phyloP scores from a whole-genome alignment of 2,329 filamentous ascomycete genomes.

The Aspergillus calidoustus region DNA sequence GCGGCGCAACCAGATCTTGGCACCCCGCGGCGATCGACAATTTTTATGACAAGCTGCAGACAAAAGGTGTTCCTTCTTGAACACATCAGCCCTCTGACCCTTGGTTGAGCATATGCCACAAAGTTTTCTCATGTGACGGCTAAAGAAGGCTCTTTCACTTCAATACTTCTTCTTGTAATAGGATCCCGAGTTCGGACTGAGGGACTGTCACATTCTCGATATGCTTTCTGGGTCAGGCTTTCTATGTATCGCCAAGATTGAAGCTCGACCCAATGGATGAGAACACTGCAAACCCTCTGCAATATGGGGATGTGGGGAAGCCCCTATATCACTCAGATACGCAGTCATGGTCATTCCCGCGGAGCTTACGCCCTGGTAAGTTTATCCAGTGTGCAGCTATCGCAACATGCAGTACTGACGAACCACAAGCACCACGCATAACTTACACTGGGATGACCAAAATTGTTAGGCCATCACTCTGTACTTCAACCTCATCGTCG shows the following conservation, averaged over 20 bases:
- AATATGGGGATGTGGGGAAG: slow-evolving; percentile 62
- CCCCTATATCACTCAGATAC: slow-evolving; percentile 55
- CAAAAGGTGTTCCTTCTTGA: slow-evolving; percentile 1
- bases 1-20: slow-evolving; percentile 25
- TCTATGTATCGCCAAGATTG: slow-evolving; percentile 33
- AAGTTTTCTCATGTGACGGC: slow-evolving; percentile 7
- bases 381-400: not conserved
- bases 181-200: slow-evolving; percentile 4
- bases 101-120: slow-evolving; percentile 7
- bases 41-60: slow-evolving; percentile 10
- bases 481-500: slow-evolving; percentile 19
- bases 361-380: slow-evolving; percentile 39
- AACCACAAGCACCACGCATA: slow-evolving; percentile 28
- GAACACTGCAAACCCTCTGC: slow-evolving; percentile 52
- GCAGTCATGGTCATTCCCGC: slow-evolving; percentile 55
- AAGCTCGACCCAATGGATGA: slow-evolving; percentile 63
- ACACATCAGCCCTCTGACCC: slow-evolving; percentile 12
- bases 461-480: slow-evolving; percentile 31
- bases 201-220: slow-evolving; percentile 25
- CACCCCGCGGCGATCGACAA: slow-evolving; percentile 10
- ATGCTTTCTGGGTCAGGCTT: slow-evolving; percentile 34
- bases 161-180: not conserved
- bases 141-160: not conserved
- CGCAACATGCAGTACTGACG: slow-evolving; percentile 1
- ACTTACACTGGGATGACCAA: slow-evolving; percentile 38